Evolutionary conservation across 305 asterid genomes (phyloP), one percentile per base, ranked within the genome.

Genomic region (Solanum hybrid): DNA sequence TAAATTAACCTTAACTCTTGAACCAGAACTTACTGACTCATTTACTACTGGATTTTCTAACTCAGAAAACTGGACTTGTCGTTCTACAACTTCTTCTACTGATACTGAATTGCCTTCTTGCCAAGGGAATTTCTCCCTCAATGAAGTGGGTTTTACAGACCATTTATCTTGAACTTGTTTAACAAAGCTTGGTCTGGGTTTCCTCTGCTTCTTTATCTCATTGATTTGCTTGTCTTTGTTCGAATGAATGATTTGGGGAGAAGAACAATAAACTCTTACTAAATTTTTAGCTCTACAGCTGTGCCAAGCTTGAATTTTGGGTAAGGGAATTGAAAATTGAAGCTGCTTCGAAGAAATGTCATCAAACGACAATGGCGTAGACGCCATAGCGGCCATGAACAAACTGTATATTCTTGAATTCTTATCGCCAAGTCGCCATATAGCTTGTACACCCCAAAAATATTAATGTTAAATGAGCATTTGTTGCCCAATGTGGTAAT

Each of bases 131-230:
- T 88, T 93, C 34, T 95, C 93, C 64, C 97, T 91, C 27, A 86
- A 66, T 38, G 96, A 92, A 89, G 94, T 93, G 86, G 90, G 89
- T 93, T 93, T 95, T 4, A 91, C 79, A 34, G 99, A 96, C 98
- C 99, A 96, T 94, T 95, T 97, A 76, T 88, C 92, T 86, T 95
- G 95, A 92, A 96, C 91, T 92, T 95, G 95, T 10, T 94, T 96
- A 35, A 95, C 89, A 90, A 97, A 97, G 90, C 97, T 97, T 32
- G 98, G 98, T 88, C 97, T 94, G 27, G 96, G 98, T 89, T 97
- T 96, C 38, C 95, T 93, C 95, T 90, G 94, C 91, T 93, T 95
- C 89, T 92, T 96, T 24, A 66, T 80, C n/a, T 87, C 86, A 90
- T 51, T 89, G 73, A 85, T 73, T 87, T 31, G 76, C 27, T 80